These are phyloP conservation scores for Candida sonorensis DNA, from an alignment of 805 yeast species.

Conservation along the genomic window DNA sequence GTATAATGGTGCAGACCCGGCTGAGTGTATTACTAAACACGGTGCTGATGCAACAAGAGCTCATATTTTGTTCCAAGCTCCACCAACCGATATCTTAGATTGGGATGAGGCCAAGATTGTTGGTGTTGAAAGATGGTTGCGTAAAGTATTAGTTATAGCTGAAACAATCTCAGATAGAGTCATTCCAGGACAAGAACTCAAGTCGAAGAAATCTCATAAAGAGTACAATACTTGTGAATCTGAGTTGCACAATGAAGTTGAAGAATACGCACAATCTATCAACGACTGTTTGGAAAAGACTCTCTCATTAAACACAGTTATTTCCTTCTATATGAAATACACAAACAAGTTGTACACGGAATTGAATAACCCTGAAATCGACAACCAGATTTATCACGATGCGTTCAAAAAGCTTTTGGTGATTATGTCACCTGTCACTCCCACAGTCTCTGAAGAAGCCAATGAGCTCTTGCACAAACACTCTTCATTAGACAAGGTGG, in stretches of 20 bases:
- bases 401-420: slow-evolving; percentile 48
- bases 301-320: slow-evolving; percentile 71
- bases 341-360: slow-evolving; percentile 45
- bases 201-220: slow-evolving; percentile 12
- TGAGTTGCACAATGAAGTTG: slow-evolving; percentile 51
- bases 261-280: slow-evolving; percentile 39
- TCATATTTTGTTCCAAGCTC: slow-evolving; percentile 87
- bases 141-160: slow-evolving; percentile 39
- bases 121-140: slow-evolving; percentile 86
- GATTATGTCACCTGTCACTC: slow-evolving; percentile 75
- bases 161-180: slow-evolving; percentile 12
- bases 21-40: slow-evolving; percentile 58
- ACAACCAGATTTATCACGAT: slow-evolving; percentile 37
- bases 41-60: slow-evolving; percentile 97
- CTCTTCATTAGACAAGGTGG: slow-evolving; percentile 2
- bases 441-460: slow-evolving; percentile 76
- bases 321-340: slow-evolving; percentile 85
- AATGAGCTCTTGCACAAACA: slow-evolving; percentile 44
- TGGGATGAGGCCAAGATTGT: slow-evolving; percentile 89
- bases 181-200: slow-evolving; percentile 1
- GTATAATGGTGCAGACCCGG: slow-evolving; percentile 90
- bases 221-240: slow-evolving; percentile 38
- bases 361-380: slow-evolving; percentile 29
- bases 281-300: slow-evolving; percentile 53
- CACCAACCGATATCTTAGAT: slow-evolving; percentile 68